Percentiles rank a stretch among this genome's conserved stretches.
Evolutionary conservation across 1,284 basidiomycete species (phyloP).

Genomic region (Pterulicium gracile): DNA sequence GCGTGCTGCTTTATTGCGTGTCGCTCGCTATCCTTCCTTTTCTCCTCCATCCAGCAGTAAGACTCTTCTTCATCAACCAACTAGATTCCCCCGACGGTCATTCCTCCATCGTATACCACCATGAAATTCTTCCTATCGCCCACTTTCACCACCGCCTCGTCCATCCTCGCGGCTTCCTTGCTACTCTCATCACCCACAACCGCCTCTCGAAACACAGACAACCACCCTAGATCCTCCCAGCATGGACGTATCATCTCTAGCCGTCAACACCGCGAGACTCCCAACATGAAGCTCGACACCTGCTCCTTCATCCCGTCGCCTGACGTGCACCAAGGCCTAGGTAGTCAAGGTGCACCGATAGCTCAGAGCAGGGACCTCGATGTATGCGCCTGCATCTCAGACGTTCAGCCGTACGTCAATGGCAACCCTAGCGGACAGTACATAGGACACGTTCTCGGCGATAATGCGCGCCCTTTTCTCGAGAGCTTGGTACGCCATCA

Average conservation of each 20-base stretch:
- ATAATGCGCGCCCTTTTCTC: neutral
- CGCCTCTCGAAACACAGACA: neutral
- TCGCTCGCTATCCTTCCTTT: too few relatives aligned
- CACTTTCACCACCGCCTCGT: too few relatives aligned
- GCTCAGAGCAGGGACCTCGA: neutral
- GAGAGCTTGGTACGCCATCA: neutral
- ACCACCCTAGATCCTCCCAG: neutral
- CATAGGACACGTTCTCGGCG: neutral
- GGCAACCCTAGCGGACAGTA: neutral
- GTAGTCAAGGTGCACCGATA: neutral
- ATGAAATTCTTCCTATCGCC: neutral
- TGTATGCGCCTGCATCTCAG: neutral
- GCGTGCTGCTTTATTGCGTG: too few relatives aligned
- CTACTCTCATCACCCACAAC: neutral
- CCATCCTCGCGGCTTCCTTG: too few relatives aligned
- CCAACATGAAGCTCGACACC: neutral
- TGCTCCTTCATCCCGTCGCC: neutral
- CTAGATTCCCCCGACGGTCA: too few relatives aligned
- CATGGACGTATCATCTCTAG: neutral
- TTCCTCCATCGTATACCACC: too few relatives aligned
- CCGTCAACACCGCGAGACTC: neutral
- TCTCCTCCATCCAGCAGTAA: too few relatives aligned
- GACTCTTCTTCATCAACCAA: too few relatives aligned
- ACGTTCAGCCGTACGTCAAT: neutral
- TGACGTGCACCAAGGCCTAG: neutral